Percentiles rank a stretch among this genome's conserved stretches.
These are phyloP conservation scores for Amanita molliuscula DNA, from an alignment of 768 basidiomycete species.

Conservation along the genomic window DNA sequence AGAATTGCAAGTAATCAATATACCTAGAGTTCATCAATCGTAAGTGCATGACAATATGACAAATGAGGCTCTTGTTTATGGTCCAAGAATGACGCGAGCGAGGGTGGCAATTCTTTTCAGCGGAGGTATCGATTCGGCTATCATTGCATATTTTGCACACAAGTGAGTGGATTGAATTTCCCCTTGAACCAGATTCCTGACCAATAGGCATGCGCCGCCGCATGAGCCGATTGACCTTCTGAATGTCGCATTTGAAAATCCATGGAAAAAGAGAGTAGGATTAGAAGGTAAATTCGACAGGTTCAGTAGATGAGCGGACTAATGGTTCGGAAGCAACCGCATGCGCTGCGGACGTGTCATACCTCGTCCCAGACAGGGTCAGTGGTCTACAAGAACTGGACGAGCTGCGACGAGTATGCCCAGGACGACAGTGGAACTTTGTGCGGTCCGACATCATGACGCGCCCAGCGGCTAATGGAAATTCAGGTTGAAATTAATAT, in stretches of 20 bases:
- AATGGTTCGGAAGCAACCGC: slow-evolving; percentile 8
- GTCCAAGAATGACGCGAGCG: slow-evolving; percentile 25
- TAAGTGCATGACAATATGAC: slow-evolving; percentile 14
- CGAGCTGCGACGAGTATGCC: slow-evolving; percentile 70
- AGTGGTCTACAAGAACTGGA: slow-evolving; percentile 72
- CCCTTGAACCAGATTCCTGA: not conserved
- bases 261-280: slow-evolving; percentile 55
- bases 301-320: slow-evolving; percentile 27
- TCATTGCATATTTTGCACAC: slow-evolving; percentile 74
- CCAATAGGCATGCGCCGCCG: slow-evolving; percentile 52
- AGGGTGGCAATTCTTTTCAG: slow-evolving; percentile 86
- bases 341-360: slow-evolving; percentile 21
- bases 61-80: slow-evolving; percentile 7
- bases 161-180: slow-evolving; percentile 29
- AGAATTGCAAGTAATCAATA: slow-evolving; percentile 52
- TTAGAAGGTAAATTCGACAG: slow-evolving; percentile 35
- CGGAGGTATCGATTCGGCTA: slow-evolving; percentile 90
- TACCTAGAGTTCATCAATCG: slow-evolving; percentile 35
- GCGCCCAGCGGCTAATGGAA: not conserved
- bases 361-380: slow-evolving; percentile 82
- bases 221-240: slow-evolving; percentile 85
- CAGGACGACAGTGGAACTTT: slow-evolving; percentile 82
- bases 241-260: slow-evolving; percentile 94
- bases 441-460: slow-evolving; percentile 28
- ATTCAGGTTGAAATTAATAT: slow-evolving; percentile 72